Conservation (phyloP, 2,329 filamentous ascomycete genomes). For the Xenoacremonium recifei region DNA sequence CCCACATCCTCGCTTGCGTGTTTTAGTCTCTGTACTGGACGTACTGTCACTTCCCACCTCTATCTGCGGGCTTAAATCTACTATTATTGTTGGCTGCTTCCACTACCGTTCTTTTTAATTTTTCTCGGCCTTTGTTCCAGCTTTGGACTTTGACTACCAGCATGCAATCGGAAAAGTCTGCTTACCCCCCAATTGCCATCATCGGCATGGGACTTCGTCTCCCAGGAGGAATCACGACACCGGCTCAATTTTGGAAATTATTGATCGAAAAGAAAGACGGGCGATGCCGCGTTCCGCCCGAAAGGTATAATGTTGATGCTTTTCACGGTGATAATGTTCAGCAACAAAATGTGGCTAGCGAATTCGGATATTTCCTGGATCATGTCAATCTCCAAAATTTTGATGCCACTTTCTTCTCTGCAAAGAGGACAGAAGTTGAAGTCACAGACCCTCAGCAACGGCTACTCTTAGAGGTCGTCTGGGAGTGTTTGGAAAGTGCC, state of each 20-base stretch:
- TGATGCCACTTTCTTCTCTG: conserved; percentile 5
- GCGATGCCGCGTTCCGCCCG: conserved; percentile 6
- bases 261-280: background rate
- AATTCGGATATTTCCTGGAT: conserved; percentile 12
- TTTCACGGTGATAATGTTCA: conserved; percentile 4
- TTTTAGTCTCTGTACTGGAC: too few species aligned
- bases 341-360: conserved; percentile 3
- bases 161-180: too few species aligned
- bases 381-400: conserved; percentile 2
- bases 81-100: too few species aligned
- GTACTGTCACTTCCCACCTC: too few species aligned
- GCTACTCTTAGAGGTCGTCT: background rate
- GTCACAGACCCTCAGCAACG: background rate
- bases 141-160: too few species aligned
- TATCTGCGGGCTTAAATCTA: too few species aligned
- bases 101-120: too few species aligned
- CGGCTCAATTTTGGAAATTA: conserved; percentile 46
- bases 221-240: conserved; percentile 46
- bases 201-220: background rate
- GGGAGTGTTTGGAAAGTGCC: background rate
- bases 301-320: conserved; percentile 11
- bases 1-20: too few species aligned
- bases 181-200: background rate
- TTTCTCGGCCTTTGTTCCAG: too few species aligned
- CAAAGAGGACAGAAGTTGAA: conserved; percentile 2